phyloP scores from a whole-genome alignment of 1,139 yeast species.

The Nakaseomyces uthaithaninus region DNA sequence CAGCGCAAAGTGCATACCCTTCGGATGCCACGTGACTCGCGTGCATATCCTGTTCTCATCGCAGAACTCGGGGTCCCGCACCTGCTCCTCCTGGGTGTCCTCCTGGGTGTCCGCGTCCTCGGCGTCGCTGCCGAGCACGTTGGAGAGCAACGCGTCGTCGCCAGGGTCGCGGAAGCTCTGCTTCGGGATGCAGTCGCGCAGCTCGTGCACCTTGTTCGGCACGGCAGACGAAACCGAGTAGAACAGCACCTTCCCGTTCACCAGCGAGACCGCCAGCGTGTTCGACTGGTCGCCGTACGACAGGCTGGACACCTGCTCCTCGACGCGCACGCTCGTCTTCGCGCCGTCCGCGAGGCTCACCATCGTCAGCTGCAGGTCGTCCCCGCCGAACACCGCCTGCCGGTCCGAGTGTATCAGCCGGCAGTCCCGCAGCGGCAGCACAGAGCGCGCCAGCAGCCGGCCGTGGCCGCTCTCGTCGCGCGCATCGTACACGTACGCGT shows the following conservation, averaged over 20 bases:
- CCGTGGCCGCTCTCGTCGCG: slow-evolving; percentile 11
- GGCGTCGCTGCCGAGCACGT: slow-evolving; percentile 20
- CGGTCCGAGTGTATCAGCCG: slow-evolving; percentile 63
- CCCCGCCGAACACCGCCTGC: slow-evolving; percentile 67
- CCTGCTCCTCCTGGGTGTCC: slow-evolving; percentile 24
- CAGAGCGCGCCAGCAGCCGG: slow-evolving; percentile 26
- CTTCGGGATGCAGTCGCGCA: slow-evolving; percentile 37
- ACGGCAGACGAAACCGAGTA: slow-evolving; percentile 47
- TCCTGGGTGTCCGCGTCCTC: slow-evolving; percentile 34
- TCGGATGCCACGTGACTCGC: slow-evolving; percentile 51
- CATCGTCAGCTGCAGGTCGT: slow-evolving; percentile 55
- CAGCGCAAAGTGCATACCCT: slow-evolving; percentile 56
- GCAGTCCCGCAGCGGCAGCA: slow-evolving; percentile 61
- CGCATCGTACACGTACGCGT: slow-evolving; percentile 19
- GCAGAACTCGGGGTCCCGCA: slow-evolving; percentile 24
- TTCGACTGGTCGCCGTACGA: slow-evolving; percentile 58
- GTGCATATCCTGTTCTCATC: slow-evolving; percentile 35
- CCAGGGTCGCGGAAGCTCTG: slow-evolving; percentile 31
- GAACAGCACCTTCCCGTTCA: slow-evolving; percentile 60
- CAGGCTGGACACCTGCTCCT: slow-evolving; percentile 52
- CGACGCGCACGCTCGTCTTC: slow-evolving; percentile 33
- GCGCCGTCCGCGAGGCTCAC: slow-evolving; percentile 41
- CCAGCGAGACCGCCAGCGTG: slow-evolving; percentile 50
- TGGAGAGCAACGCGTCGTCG: slow-evolving; percentile 13
- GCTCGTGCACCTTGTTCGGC: slow-evolving; percentile 37